A percentile compares a stretch with the other conserved stretches of the same genome.
phyloP scores from a whole-genome alignment of 2,329 filamentous ascomycete genomes.

The Hymenoscyphus linearis region DNA sequence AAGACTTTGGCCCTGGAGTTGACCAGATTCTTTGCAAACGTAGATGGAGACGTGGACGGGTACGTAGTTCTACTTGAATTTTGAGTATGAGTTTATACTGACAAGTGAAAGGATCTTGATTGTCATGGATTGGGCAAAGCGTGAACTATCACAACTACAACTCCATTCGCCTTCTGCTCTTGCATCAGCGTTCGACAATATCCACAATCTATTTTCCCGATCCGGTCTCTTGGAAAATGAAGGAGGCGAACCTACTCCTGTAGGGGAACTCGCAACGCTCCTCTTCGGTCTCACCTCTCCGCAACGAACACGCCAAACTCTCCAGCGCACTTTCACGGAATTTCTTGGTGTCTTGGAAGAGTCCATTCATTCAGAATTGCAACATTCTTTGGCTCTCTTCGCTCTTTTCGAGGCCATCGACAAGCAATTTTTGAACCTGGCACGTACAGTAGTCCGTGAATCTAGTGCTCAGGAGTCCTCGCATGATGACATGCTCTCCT shows the following conservation, averaged over 20 bases:
- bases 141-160: constrained; percentile 70
- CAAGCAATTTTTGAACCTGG: constrained; percentile 81
- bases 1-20: constrained; percentile 81
- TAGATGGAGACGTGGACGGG: constrained; percentile 88
- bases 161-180: constrained; percentile 57
- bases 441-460: constrained; percentile 79
- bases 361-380: constrained; percentile 77
- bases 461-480: constrained; percentile 72
- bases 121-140: constrained; percentile 93
- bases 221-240: constrained; percentile 54
- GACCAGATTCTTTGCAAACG: constrained; percentile 86
- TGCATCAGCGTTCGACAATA: constrained; percentile 71
- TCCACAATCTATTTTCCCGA: constrained; percentile 70
- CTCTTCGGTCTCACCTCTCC: constrained; percentile 76
- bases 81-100: constrained; percentile 8
- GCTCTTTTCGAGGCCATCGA: constrained; percentile 89
- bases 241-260: constrained; percentile 54
- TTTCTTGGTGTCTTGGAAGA: constrained; percentile 86
- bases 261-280: constrained; percentile 64
- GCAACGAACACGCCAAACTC: constrained; percentile 72
- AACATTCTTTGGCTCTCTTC: constrained; percentile 74
- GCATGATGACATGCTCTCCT: constrained; percentile 75
- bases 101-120: constrained; percentile 63
- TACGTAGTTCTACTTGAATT: constrained; percentile 36
- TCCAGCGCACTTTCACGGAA: constrained; percentile 84